phyloP scores from a whole-genome alignment of 345 rosid species.

The Brassica juncea region DNA sequence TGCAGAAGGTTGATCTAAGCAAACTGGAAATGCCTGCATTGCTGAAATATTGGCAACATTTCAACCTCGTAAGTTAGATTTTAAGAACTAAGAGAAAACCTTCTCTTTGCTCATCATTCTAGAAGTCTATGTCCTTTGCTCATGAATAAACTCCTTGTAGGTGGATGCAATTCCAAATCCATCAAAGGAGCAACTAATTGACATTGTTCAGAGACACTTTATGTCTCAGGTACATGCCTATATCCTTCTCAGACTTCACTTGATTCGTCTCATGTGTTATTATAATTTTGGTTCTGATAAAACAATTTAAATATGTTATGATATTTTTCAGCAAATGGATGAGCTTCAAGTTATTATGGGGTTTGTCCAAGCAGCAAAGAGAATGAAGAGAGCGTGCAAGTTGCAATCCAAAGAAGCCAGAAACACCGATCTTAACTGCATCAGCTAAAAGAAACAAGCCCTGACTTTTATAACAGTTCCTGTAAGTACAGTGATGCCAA shows the following conservation, averaged over 20 bases:
- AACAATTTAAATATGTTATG: slow-evolving; percentile 3
- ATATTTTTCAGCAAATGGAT: slow-evolving; percentile 73
- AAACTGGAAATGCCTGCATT: slow-evolving; percentile 88
- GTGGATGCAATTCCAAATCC: slow-evolving; percentile 87
- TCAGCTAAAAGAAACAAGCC: slow-evolving; percentile 32
- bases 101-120: neutral
- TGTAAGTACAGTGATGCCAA: slow-evolving; percentile 11
- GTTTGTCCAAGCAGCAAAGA: slow-evolving; percentile 92
- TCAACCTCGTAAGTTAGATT: slow-evolving; percentile 72
- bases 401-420: slow-evolving; percentile 30
- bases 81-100: neutral
- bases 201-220: slow-evolving; percentile 86
- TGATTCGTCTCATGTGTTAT: neutral
- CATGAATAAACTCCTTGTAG: slow-evolving; percentile 39
- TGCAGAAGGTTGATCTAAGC: slow-evolving; percentile 85
- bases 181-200: slow-evolving; percentile 81
- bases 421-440: slow-evolving; percentile 44
- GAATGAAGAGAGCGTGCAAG: slow-evolving; percentile 73
- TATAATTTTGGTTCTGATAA: slow-evolving; percentile 5
- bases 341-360: slow-evolving; percentile 95
- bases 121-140: neutral
- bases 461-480: slow-evolving; percentile 22
- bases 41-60: slow-evolving; percentile 86
- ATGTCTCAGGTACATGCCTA: slow-evolving; percentile 77
- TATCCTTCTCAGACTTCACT: neutral